These are phyloP conservation scores for Alternaria triticina DNA, from an alignment of 2,329 filamentous ascomycete species.

Conservation along the genomic window DNA sequence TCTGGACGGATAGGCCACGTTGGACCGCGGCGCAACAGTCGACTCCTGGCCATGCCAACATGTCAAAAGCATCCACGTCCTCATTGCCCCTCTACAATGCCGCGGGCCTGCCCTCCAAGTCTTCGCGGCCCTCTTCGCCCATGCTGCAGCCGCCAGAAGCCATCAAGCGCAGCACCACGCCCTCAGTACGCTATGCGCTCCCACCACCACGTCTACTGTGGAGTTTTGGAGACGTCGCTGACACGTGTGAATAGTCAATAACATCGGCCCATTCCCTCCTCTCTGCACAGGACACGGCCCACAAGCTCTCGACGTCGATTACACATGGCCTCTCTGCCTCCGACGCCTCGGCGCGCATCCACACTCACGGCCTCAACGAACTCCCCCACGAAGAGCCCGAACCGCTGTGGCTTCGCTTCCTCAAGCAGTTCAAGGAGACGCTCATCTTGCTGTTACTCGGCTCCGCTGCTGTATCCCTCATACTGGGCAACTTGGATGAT, in stretches of 20 bases:
- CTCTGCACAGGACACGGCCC: conserved; percentile 78
- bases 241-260: conserved; percentile 42
- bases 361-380: conserved; percentile 88
- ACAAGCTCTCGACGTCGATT: conserved; percentile 81
- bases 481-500: conserved; percentile 94
- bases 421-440: conserved; percentile 97
- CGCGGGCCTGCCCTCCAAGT: conserved; percentile 37
- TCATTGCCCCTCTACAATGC: conserved; percentile 64
- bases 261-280: conserved; percentile 67
- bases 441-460: conserved; percentile 89
- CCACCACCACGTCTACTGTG: background rate
- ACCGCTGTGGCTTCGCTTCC: conserved; percentile 90
- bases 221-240: conserved; percentile 19
- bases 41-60: conserved; percentile 59
- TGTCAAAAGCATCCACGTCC: conserved; percentile 67
- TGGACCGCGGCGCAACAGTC: conserved; percentile 38
- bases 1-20: conserved; percentile 36
- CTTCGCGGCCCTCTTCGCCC: conserved; percentile 39
- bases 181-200: conserved; percentile 34
- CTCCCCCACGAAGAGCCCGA: conserved; percentile 93
- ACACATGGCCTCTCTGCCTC: conserved; percentile 78
- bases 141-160: conserved; percentile 36
- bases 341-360: conserved; percentile 80
- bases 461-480: conserved; percentile 84
- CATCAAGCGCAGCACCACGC: conserved; percentile 35